Conservation (phyloP, 2,329 filamentous ascomycete genomes). For the Ascosphaera aggregata region DNA sequence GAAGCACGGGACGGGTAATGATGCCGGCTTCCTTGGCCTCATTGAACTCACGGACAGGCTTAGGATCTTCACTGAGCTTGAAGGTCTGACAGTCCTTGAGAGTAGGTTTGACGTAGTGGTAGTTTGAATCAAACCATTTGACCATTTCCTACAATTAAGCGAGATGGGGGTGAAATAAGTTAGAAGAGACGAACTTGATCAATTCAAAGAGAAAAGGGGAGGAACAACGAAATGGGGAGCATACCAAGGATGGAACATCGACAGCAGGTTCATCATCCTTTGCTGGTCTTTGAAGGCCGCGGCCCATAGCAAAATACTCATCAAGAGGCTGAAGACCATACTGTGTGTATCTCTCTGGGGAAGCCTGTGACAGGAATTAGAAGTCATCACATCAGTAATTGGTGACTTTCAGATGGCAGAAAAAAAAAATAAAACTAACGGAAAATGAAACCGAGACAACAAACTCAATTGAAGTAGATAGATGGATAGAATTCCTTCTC, state of each 20-base stretch:
- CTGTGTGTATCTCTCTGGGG: constrained; percentile 83
- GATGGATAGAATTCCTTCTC: too few species aligned
- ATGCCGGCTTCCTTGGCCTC: constrained; percentile 98
- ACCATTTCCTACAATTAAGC: constrained; percentile 59
- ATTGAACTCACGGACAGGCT: constrained; percentile 82
- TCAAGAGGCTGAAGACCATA: constrained; percentile 72
- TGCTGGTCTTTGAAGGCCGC: constrained; percentile 82
- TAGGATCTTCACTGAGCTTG: constrained; percentile 66
- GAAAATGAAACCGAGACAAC: too few species aligned
- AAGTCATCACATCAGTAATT: too few species aligned
- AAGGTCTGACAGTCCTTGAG: constrained; percentile 94
- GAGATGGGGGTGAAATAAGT: too few species aligned
- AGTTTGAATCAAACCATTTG: constrained; percentile 99
- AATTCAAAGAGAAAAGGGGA: constrained; percentile 1
- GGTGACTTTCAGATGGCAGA: too few species aligned
- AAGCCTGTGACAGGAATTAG: constrained; percentile 49
- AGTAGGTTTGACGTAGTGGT: constrained; percentile 99
- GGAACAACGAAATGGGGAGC: constrained; percentile 8
- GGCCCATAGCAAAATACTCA: constrained; percentile 98
- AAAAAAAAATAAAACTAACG: constrained; percentile 7
- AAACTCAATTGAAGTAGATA: too few species aligned
- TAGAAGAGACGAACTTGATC: constrained; percentile 6
- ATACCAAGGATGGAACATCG: constrained; percentile 64
- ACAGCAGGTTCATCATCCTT: constrained; percentile 28
- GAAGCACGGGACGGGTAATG: constrained; percentile 72